Evolutionary conservation across 1,139 yeast species (phyloP), one percentile per base, ranked within the genome.

Genomic region (Kodamaea plutei): DNA sequence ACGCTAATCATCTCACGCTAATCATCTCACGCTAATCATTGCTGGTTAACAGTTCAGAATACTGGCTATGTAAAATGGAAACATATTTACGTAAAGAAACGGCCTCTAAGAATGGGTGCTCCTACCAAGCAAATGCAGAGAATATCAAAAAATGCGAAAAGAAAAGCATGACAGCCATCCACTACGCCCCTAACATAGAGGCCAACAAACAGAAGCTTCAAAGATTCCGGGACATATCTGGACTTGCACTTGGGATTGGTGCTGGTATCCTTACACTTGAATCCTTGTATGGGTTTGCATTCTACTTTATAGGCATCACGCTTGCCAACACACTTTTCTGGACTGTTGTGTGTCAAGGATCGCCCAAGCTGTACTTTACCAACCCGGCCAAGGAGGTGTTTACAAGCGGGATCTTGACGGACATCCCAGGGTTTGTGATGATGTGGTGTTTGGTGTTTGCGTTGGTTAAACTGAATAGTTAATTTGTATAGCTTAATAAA

Each of bases 381-480:
- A 63, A 54, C 23, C 84, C 88, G 0, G n/a, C 72, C 2, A 65
- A 63, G 25, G 81, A 76, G 35, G 56, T 85, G 1, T 69, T 79
- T 38, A 32, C 79, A 3, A 75, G 69, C 27, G 76, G 81, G 10
- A 40, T 83, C 5, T 59, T 74, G 11, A 61, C 79, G 23, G 79
- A 79, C 36, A 48, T 82, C 10, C 76, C 89, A 3, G 85, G 91
- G 11, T 85, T 64, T 48, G 65, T 83, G 16, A 80, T 85, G 80
- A 77, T 83, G 67, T 85, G 95, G 95, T 83, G 95, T 42, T 64
- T 85, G 50, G 74, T 81, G 27, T 80, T 76, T 56, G 93, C 91
- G 0, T 58, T 85, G 44, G 74, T 72, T 13, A 47, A 47, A 36
- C 41, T 29, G 28, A 35, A 33, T 26, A 26, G 32, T 12, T 37